Base-by-base conservation (phyloP, 345 rosid genomes). In the Melastoma malabathricum region DNA sequence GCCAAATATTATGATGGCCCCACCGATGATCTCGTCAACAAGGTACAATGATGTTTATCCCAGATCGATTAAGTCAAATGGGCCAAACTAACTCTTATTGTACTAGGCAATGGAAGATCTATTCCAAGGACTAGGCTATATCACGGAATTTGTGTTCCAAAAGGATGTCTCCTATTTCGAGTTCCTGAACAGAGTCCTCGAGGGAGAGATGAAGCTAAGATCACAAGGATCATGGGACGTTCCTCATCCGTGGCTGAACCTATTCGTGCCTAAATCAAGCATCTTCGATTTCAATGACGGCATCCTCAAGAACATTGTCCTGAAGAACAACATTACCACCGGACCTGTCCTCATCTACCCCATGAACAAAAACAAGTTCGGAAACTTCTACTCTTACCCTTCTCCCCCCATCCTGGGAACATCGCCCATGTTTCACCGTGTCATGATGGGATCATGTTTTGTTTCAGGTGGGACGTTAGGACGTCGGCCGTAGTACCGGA, bases 231-330 rank as follows among this genome's bases (percentile, higher is more conserved):
- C 81, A 7, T 89, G 97, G 97, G 85, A 90, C 23, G 95, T 92
- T 71, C 95, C 98, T 43, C 98, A 92, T 70, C 98, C 98, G 25
- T 92, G 98, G 98, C 63, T 87, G 34, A 92, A 87, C 50, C 69
- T 92, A 1, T 87, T 92, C 18, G 61, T 92, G 15, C 96, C 98
- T 3, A 68, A 60, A 67, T 92, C 98, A 49, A 64, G 66, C 12
- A 80, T 92, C 13, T 18, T 39, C 1, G 77, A 75, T 43, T 87
- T 92, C 76, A 69, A 79, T 46, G 57, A 77, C 2, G 89, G 83
- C 48, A 84, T 87, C 57, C 74, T 92, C 67, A 70, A 44, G 46
- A 72, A 64, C 56, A 70, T 92, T 65, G 68, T 92, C 39, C 95
- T 87, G 12, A 64, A 71, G 55, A 72, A 70, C 17, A 82, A 75